Percentiles rank a stretch among this genome's conserved stretches.
Conservation (phyloP, 352 stramenopile species). For the Phytopythium sindhum region DNA sequence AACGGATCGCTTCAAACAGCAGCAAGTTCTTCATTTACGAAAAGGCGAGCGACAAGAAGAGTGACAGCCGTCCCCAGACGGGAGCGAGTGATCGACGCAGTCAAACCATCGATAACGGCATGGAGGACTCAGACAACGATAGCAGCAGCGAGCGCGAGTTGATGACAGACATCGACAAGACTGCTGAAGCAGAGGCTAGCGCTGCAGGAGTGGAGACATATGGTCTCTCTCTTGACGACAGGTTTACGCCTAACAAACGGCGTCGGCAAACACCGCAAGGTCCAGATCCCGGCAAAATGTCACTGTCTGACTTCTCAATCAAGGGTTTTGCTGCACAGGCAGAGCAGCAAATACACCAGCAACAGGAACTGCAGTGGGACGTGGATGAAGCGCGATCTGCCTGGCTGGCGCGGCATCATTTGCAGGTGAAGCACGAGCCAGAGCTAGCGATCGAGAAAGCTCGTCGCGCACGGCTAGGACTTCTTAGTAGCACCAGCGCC, state of each 20-base stretch:
- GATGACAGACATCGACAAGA: slow-evolving; percentile 6
- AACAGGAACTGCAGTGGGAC: slow-evolving; percentile 22
- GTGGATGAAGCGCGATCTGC: slow-evolving; percentile 26
- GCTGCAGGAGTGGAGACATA: slow-evolving; percentile 10
- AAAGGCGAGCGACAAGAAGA: slow-evolving; percentile 21
- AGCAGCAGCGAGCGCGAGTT: slow-evolving; percentile 5
- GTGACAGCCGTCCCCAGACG: not conserved
- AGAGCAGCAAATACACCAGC: slow-evolving; percentile 10
- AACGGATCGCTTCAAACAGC: slow-evolving; percentile 79
- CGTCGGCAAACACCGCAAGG: slow-evolving; percentile 16
- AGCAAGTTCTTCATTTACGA: slow-evolving; percentile 76
- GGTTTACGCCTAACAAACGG: slow-evolving; percentile 12
- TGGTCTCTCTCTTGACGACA: slow-evolving; percentile 4
- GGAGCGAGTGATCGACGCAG: not conserved
- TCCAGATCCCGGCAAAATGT: slow-evolving; percentile 15
- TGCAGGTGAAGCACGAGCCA: slow-evolving; percentile 36
- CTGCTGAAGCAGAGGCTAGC: not conserved
- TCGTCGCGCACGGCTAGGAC: slow-evolving; percentile 22
- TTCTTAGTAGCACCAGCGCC: slow-evolving; percentile 1
- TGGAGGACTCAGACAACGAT: slow-evolving; percentile 15
- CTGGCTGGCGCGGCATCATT: slow-evolving; percentile 38
- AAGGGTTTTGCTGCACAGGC: slow-evolving; percentile 26
- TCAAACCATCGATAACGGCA: not conserved
- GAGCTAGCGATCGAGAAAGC: slow-evolving; percentile 43
- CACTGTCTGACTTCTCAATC: slow-evolving; percentile 31